phyloP scores from a whole-genome alignment of 1,139 yeast genomes.

The Blastobotrys buckinghamii region DNA sequence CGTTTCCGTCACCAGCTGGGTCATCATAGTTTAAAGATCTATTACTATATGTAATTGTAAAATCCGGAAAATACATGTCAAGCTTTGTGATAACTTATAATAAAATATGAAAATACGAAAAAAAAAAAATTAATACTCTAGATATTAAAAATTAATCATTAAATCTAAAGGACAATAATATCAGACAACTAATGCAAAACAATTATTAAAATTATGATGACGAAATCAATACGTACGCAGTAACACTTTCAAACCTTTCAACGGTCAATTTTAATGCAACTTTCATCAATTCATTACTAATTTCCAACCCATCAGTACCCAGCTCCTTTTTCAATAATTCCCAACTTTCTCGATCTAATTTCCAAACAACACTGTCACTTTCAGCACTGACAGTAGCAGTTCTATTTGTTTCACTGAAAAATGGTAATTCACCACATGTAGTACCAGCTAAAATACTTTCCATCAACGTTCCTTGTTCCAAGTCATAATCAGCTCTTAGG shows the following conservation, averaged over 20 bases:
- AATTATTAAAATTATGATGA: constrained; percentile 15
- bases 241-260: constrained; percentile 55
- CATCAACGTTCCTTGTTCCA: constrained; percentile 51
- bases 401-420: constrained; percentile 41
- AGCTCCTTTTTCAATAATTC: constrained; percentile 38
- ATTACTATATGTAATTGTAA: no score
- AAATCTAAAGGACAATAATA: no score
- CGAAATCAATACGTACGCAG: constrained; percentile 30
- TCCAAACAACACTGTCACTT: constrained; percentile 67
- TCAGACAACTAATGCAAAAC: background rate
- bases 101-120: no score
- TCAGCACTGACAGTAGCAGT: constrained; percentile 40
- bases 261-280: constrained; percentile 62
- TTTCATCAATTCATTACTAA: constrained; percentile 64
- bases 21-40: no score
- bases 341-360: constrained; percentile 46
- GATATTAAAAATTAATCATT: no score
- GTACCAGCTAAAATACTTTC: constrained; percentile 87
- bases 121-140: no score
- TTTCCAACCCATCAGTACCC: constrained; percentile 41
- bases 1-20: no score
- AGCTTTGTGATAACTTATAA: background rate
- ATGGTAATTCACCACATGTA: constrained; percentile 71
- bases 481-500: constrained; percentile 54
- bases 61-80: no score